Evolutionary conservation across 2,329 filamentous ascomycete genomes (phyloP), one percentile per base, ranked within the genome.

Genomic region (Botrytis medusae): DNA sequence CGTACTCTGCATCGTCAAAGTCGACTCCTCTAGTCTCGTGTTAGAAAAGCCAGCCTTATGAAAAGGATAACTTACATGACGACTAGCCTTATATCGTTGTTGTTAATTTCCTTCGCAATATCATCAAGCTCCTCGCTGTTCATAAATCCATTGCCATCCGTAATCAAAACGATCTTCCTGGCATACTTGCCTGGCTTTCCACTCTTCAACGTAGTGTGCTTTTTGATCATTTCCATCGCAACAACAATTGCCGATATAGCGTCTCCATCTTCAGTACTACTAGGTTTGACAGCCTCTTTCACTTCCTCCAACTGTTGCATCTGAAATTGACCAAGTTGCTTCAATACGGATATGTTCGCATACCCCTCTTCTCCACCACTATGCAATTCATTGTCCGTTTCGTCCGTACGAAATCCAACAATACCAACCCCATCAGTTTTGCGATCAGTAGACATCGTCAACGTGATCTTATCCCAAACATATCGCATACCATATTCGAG

Each of bases 401-500:
- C 90, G 78, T 97, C 91, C 29, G 95, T 97, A 74, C 93, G 89
- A 72, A 98, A 85, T 0, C 92, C 96, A 74, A 99, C 83, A 2
- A 98, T 91, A n/a, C 94, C 92, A 63, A 94, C 84, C 34, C 87
- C 88, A 79, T 90, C 89, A 0, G 91, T 94, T 81, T 94, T 95
- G 68, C 93, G 88, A 42, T 89, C 91, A 44, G 81, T 82, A 63
- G 87, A 83, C 82, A 94, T 91, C 5, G 91, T 93, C 12, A 88
- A 89, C 8, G 91, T 91, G 77, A 97, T 92, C 81, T 93, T 96
- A 85, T 98, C 95, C 95, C 95, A 99, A 68, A 98, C 88, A 83
- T 97, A 99, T 75, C 90, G 89, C 89, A 98, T 91, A 65, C 90
- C 89, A 90, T 92, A 99, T 74, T 98, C 93, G 29, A 99, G 88